Evolutionary conservation across 305 asterid genomes (phyloP).

Genomic region (Plantago lanceolata): DNA sequence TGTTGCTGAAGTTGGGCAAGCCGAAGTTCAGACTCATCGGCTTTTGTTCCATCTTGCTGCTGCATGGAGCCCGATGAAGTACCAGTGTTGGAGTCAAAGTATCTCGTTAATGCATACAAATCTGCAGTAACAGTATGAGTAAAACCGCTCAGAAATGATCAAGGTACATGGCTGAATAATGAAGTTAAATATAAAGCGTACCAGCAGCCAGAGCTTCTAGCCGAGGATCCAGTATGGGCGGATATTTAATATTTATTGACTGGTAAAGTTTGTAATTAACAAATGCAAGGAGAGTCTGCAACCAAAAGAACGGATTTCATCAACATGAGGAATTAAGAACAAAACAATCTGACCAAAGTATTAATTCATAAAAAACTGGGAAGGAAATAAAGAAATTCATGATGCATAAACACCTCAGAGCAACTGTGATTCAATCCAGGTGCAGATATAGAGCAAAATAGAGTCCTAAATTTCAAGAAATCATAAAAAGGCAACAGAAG

Average conservation of each 20-base stretch:
- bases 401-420: not conserved
- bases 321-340: constrained; percentile 15
- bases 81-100: constrained; percentile 53
- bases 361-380: constrained; percentile 9
- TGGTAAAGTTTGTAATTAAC: constrained; percentile 69
- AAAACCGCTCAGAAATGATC: not conserved
- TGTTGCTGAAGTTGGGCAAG: constrained; percentile 89
- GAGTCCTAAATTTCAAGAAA: no score
- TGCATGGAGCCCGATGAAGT: constrained; percentile 37
- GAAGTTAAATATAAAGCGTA: constrained; percentile 23
- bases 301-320: constrained; percentile 14
- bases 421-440: no score
- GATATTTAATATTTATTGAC: constrained; percentile 72
- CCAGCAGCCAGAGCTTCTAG: constrained; percentile 93
- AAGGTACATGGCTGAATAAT: not conserved
- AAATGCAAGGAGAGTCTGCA: constrained; percentile 83
- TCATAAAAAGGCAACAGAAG: no score
- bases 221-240: constrained; percentile 87
- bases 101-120: constrained; percentile 88
- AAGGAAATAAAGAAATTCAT: constrained; percentile 5
- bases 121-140: constrained; percentile 47
- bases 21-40: constrained; percentile 65
- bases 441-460: no score
- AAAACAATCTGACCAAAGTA: constrained; percentile 3
- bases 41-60: constrained; percentile 30